These are phyloP conservation scores for Entrophospora sp. DNA, from an alignment of 192 early-diverging fungal genomes.

Conservation along the genomic window DNA sequence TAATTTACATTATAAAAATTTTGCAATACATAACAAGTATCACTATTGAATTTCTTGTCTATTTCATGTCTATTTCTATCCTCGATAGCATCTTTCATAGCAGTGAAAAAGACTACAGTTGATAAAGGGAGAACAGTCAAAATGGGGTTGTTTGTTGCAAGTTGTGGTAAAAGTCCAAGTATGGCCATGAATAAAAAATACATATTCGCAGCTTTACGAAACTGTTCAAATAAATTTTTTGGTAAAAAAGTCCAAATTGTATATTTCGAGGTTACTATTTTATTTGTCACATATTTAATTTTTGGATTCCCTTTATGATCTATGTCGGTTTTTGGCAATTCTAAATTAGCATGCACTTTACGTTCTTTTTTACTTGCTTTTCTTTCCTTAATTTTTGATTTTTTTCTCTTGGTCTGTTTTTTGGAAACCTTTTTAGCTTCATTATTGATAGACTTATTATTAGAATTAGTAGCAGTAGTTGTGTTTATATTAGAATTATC, in stretches of 20 bases:
- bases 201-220: constrained; percentile 66
- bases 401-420: too few relatives aligned
- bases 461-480: too few relatives aligned
- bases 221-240: constrained; percentile 87
- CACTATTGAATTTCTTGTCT: constrained; percentile 74
- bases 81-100: constrained; percentile 81
- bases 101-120: constrained; percentile 67
- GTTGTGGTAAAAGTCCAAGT: constrained; percentile 72
- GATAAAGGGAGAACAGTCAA: constrained; percentile 74
- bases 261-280: constrained; percentile 81
- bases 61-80: constrained; percentile 81
- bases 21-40: constrained; percentile 33
- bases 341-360: constrained; percentile 55
- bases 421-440: too few relatives aligned
- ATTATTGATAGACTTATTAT: too few relatives aligned
- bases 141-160: constrained; percentile 68
- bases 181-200: constrained; percentile 81
- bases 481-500: too few relatives aligned
- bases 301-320: constrained; percentile 44
- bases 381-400: too few relatives aligned
- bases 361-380: too few relatives aligned
- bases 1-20: constrained; percentile 41
- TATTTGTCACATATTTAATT: constrained; percentile 58
- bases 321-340: constrained; percentile 43
- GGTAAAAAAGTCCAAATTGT: constrained; percentile 76